Conservation (phyloP, 2,329 filamentous ascomycete genomes). For the Colletotrichum noveboracense region DNA sequence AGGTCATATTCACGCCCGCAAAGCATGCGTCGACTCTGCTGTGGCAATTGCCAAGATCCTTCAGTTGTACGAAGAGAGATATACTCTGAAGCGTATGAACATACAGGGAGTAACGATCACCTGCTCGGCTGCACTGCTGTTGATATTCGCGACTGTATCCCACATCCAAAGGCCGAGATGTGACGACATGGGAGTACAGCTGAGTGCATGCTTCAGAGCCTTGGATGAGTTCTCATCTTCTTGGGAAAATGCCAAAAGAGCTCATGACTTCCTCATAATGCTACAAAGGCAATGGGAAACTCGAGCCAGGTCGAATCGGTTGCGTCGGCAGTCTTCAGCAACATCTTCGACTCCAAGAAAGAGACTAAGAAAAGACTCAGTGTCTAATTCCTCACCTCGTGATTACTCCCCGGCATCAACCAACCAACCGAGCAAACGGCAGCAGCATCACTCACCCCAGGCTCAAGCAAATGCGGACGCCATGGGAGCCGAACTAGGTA, state of each 20-base stretch:
- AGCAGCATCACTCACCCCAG: neutral
- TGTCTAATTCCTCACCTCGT: neutral
- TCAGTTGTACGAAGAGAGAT: neutral
- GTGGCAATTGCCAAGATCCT: neutral
- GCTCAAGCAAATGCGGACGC: neutral
- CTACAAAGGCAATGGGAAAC: conserved; percentile 20
- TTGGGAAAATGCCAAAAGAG: conserved; percentile 28
- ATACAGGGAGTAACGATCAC: neutral
- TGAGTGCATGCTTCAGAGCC: neutral
- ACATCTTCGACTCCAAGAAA: neutral
- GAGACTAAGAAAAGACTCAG: neutral
- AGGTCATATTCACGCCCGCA: conserved; percentile 22
- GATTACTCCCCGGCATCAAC: neutral
- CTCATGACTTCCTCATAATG: conserved; percentile 26
- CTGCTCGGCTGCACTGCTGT: neutral
- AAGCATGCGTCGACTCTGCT: neutral
- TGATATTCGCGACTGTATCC: neutral
- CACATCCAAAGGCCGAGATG: neutral
- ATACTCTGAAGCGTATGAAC: neutral
- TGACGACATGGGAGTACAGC: neutral
- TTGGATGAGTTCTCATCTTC: neutral
- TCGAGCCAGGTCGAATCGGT: neutral
- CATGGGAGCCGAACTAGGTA: neutral
- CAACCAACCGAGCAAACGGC: neutral
- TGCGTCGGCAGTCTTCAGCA: neutral